Conservation (phyloP, 73 alveolate species). For the Symbiodinium natans region DNA sequence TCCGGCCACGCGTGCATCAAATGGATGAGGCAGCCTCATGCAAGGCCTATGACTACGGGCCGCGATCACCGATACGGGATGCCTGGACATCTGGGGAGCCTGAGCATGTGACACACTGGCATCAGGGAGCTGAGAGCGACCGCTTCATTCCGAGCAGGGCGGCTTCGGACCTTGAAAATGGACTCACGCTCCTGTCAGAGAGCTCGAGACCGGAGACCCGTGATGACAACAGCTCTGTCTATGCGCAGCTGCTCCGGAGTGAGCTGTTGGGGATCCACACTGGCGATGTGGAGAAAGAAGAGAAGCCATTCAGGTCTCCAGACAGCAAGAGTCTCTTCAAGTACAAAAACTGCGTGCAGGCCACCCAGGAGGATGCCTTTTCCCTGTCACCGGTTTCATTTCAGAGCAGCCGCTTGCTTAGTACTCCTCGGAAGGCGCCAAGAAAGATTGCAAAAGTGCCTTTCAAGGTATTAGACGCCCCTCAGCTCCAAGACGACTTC, state of each 20-base stretch:
- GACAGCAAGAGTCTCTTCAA: constrained; percentile 92
- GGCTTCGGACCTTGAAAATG: constrained; percentile 19
- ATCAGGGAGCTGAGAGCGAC: background rate
- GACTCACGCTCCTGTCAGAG: background rate
- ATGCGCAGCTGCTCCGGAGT: constrained; percentile 13
- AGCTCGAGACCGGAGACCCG: background rate
- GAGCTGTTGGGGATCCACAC: constrained; percentile 5
- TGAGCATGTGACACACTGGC: no score
- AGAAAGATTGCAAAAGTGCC: constrained; percentile 80
- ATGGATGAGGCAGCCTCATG: no score
- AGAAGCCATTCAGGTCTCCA: constrained; percentile 36
- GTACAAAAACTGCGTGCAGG: constrained; percentile 63
- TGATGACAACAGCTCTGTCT: constrained; percentile 1
- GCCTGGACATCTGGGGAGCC: no score
- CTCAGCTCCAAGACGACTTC: no score
- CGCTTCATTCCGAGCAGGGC: constrained; percentile 18
- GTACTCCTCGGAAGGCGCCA: constrained; percentile 69
- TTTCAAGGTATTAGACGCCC: constrained; percentile 13
- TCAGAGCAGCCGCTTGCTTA: constrained; percentile 36
- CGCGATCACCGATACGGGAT: no score
- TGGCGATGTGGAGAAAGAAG: background rate
- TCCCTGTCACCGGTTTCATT: constrained; percentile 59
- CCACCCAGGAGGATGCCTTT: constrained; percentile 66
- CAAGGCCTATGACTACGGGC: no score
- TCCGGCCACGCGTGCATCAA: no score